These are phyloP conservation scores for Saccharum officinarum DNA, from an alignment of 176 grass and related monocot genomes.

Conservation along the genomic window DNA sequence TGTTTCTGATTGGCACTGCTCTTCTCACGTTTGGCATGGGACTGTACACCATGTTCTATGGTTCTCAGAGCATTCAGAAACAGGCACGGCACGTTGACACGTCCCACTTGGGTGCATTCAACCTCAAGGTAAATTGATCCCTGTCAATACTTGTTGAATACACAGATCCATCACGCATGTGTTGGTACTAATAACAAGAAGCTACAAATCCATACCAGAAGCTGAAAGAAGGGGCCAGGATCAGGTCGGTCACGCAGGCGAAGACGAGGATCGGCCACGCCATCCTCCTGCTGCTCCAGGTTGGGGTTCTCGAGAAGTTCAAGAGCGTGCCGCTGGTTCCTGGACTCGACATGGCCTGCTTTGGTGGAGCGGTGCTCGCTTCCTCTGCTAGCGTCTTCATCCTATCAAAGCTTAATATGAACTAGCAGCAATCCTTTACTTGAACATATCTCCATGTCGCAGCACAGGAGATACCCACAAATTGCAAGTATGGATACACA, in stretches of 20 bases:
- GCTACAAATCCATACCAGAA: slow-evolving; percentile 46
- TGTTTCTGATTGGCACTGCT: slow-evolving; percentile 89
- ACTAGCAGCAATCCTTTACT: background rate
- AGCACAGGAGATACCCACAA: background rate
- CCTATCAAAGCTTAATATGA: slow-evolving; percentile 50
- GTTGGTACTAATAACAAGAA: slow-evolving; percentile 16
- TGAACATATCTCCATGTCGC: slow-evolving; percentile 17
- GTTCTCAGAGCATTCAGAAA: slow-evolving; percentile 38
- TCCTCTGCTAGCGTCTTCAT: slow-evolving; percentile 81
- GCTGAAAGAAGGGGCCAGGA: slow-evolving; percentile 61
- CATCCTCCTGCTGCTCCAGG: slow-evolving; percentile 72
- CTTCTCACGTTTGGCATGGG: slow-evolving; percentile 88
- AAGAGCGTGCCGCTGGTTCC: slow-evolving; percentile 64
- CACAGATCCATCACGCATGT: background rate
- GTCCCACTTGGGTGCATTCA: slow-evolving; percentile 54
- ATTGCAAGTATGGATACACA: background rate
- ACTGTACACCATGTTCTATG: slow-evolving; percentile 60
- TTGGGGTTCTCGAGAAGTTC: slow-evolving; percentile 74
- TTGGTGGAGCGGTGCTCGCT: slow-evolving; percentile 63
- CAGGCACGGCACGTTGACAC: slow-evolving; percentile 26
- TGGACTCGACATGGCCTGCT: slow-evolving; percentile 74
- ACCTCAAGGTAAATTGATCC: slow-evolving; percentile 44
- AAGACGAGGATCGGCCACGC: slow-evolving; percentile 87
- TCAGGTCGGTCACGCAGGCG: slow-evolving; percentile 52
- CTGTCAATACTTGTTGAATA: background rate